These are phyloP conservation scores for Mycocentrospora acerina DNA, from an alignment of 2,329 filamentous ascomycete species.

Conservation along the genomic window DNA sequence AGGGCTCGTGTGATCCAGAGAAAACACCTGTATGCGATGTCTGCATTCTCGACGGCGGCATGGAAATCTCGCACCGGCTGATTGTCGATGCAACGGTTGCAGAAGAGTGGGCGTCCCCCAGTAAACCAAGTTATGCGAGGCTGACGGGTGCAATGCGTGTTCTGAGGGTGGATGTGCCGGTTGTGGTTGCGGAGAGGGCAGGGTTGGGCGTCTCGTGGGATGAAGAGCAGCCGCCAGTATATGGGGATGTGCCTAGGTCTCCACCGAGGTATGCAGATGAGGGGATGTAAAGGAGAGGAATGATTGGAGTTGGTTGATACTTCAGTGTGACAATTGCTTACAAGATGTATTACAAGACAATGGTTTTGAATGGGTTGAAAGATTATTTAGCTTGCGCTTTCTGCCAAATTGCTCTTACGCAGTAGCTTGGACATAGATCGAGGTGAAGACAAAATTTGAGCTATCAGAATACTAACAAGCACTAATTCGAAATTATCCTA, in stretches of 20 bases:
- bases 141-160: conserved; percentile 90
- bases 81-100: conserved; percentile 92
- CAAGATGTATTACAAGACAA: no score
- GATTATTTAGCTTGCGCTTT: no score
- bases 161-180: conserved; percentile 85
- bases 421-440: no score
- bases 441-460: no score
- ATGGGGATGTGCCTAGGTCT: conserved; percentile 86
- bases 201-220: conserved; percentile 96
- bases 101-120: conserved; percentile 76
- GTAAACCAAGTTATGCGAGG: conserved; percentile 71
- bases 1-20: conserved; percentile 61
- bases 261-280: conserved; percentile 61
- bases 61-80: conserved; percentile 79
- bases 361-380: no score
- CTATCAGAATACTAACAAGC: no score
- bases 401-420: no score
- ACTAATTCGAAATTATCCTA: no score
- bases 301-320: no score
- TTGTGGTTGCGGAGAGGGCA: conserved; percentile 77
- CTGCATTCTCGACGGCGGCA: conserved; percentile 69
- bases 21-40: conserved; percentile 75
- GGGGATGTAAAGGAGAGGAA: no score
- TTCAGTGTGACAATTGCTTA: no score
- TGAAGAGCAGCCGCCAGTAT: conserved; percentile 90